Evolutionary conservation across 768 basidiomycete genomes (phyloP).

Genomic region (Leccinum rimulosum): DNA sequence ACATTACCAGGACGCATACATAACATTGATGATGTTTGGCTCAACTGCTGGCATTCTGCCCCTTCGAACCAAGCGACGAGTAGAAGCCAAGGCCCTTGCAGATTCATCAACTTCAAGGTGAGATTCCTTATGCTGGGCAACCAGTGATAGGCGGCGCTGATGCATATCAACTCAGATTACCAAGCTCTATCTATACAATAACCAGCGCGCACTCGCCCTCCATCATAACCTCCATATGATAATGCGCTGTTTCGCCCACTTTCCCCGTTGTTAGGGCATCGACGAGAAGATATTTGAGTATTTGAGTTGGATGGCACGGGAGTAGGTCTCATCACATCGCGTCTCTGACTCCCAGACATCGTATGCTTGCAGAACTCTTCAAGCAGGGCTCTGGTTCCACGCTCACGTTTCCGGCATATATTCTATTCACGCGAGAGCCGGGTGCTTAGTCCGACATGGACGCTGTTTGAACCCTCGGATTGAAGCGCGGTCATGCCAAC

Average conservation of each 20-base stretch:
- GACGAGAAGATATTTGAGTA: conserved; percentile 96
- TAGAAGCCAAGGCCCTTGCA: conserved; percentile 94
- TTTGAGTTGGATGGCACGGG: conserved; percentile 94
- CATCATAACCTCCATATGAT: conserved; percentile 73
- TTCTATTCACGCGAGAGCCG: conserved; percentile 16
- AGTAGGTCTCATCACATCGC: conserved; percentile 48
- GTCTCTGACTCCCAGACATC: conserved; percentile 52
- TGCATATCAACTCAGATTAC: conserved; percentile 53
- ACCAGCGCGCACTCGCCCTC: conserved; percentile 77
- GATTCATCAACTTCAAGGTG: conserved; percentile 94
- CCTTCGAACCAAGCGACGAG: conserved; percentile 95
- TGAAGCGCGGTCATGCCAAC: conserved; percentile 86
- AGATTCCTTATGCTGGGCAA: conserved; percentile 1
- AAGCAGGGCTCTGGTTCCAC: conserved; percentile 73
- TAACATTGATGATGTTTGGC: conserved; percentile 83
- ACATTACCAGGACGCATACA: conserved; percentile 94
- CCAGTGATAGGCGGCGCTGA: background rate
- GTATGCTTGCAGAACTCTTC: conserved; percentile 86
- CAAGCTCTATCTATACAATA: conserved; percentile 89
- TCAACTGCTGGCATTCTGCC: conserved; percentile 76
- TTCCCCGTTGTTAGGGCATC: conserved; percentile 91
- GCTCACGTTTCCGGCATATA: conserved; percentile 49
- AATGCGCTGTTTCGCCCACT: conserved; percentile 78
- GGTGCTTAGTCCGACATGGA: conserved; percentile 49
- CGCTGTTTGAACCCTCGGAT: conserved; percentile 56